Conservation (phyloP, 164 flowering plant genomes). For the Kalanchoe fedtschenkoi region DNA sequence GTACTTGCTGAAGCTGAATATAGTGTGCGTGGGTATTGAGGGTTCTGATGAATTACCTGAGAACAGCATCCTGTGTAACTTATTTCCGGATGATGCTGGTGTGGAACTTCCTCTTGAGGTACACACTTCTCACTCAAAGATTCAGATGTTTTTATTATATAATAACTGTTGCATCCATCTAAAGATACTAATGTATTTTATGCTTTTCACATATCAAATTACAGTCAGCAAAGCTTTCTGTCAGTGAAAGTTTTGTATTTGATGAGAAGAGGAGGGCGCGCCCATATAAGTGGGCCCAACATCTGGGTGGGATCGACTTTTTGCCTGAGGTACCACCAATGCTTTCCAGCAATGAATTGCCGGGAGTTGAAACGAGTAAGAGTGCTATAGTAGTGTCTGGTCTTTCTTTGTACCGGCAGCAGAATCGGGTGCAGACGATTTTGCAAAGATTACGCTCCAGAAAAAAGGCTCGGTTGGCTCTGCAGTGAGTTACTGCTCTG, state of each 20-base stretch:
- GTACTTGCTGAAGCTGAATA: conserved; percentile 67
- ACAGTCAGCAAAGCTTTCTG: conserved; percentile 79
- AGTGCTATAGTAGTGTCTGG: conserved; percentile 48
- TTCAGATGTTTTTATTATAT: neutral
- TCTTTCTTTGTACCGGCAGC: conserved; percentile 75
- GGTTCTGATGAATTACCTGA: conserved; percentile 59
- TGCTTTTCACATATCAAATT: conserved; percentile 6
- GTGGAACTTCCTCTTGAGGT: conserved; percentile 95
- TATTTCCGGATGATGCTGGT: conserved; percentile 91
- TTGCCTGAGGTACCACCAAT: conserved; percentile 78
- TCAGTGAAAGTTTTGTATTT: conserved; percentile 40
- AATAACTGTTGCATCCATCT: neutral
- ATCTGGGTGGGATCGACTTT: conserved; percentile 90
- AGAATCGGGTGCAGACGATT: conserved; percentile 75
- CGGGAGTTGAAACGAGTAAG: conserved; percentile 32
- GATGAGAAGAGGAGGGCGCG: conserved; percentile 61
- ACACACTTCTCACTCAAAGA: conserved; percentile 5
- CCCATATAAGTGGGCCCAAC: conserved; percentile 97
- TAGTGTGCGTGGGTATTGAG: conserved; percentile 79
- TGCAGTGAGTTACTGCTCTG: conserved; percentile 79
- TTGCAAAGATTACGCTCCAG: conserved; percentile 75
- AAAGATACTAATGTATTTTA: neutral
- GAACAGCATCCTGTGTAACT: conserved; percentile 61
- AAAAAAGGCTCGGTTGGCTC: conserved; percentile 85
- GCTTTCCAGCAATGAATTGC: conserved; percentile 30